Percentiles rank a stretch among this genome's conserved stretches.
Evolutionary conservation across 768 basidiomycete species (phyloP).

Genomic region (Suillus hirtellus): DNA sequence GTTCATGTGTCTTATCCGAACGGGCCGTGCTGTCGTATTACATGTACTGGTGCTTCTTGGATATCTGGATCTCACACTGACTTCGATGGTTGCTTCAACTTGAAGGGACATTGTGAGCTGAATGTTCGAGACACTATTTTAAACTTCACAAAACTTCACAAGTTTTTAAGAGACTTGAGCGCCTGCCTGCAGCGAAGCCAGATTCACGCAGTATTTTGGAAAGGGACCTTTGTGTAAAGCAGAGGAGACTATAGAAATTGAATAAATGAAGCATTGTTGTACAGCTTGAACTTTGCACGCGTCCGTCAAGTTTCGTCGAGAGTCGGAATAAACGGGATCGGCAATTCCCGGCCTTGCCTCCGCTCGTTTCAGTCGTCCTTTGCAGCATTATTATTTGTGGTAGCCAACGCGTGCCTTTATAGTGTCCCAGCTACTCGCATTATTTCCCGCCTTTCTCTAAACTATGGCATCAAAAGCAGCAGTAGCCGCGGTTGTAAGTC

Average conservation of each 20-base stretch:
- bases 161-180: not conserved
- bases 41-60: not conserved
- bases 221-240: not conserved
- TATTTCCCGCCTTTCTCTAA: constrained; percentile 19
- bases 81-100: not conserved
- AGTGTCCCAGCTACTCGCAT: constrained; percentile 2
- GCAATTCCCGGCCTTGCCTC: constrained; percentile 30
- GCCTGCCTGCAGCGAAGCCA: not conserved
- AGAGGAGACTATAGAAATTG: not conserved
- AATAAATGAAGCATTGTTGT: not conserved
- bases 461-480: constrained; percentile 74
- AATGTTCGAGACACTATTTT: not conserved
- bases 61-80: not conserved
- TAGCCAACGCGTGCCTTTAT: constrained; percentile 3
- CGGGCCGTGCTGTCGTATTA: not conserved
- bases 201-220: not conserved
- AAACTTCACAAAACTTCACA: not conserved
- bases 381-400: constrained; percentile 9
- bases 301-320: constrained; percentile 11
- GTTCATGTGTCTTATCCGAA: not conserved
- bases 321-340: constrained; percentile 22
- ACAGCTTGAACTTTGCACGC: not conserved
- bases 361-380: constrained; percentile 16
- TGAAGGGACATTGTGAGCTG: not conserved
- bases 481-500: constrained; percentile 60